Percentiles rank a stretch among this genome's conserved stretches.
Conservation (phyloP, 441 rosid species). For the Populus hybrid region DNA sequence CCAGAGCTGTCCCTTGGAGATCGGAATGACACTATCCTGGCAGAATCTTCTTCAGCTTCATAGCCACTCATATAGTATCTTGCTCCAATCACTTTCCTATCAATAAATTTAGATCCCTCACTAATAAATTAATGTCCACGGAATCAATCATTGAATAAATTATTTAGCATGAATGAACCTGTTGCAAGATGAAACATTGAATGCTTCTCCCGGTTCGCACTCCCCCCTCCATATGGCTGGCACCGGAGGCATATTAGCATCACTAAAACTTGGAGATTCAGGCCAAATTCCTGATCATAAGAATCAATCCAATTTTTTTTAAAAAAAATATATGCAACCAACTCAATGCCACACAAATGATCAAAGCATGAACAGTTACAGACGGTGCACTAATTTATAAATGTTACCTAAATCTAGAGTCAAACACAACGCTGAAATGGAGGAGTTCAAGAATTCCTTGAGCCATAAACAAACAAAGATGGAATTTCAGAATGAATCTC, state of each 20-base stretch:
- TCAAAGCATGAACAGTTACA: not conserved
- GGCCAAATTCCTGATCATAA: constrained; percentile 65
- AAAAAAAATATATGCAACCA: not conserved
- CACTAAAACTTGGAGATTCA: constrained; percentile 64
- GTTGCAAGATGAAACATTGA: constrained; percentile 60
- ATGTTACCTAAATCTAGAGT: not conserved
- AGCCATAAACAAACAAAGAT: not conserved
- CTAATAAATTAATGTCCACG: constrained; percentile 1
- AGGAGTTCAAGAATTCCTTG: not conserved
- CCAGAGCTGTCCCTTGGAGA: constrained; percentile 59
- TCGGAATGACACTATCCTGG: constrained; percentile 30
- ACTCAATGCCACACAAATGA: not conserved
- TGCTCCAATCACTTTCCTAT: constrained; percentile 60
- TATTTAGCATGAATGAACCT: constrained; percentile 31
- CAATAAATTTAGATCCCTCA: constrained; percentile 7
- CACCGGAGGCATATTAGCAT: constrained; percentile 62
- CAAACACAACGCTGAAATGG: not conserved
- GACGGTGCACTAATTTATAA: not conserved
- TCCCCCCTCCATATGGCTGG: constrained; percentile 59
- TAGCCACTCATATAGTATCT: constrained; percentile 51
- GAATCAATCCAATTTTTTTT: too few relatives aligned
- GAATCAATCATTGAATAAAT: not conserved
- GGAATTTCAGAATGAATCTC: not conserved
- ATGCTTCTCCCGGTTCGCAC: constrained; percentile 59
- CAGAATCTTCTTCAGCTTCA: constrained; percentile 51